These are phyloP conservation scores for Triglochin maritima DNA, from an alignment of 106 monocot species.

Conservation along the genomic window DNA sequence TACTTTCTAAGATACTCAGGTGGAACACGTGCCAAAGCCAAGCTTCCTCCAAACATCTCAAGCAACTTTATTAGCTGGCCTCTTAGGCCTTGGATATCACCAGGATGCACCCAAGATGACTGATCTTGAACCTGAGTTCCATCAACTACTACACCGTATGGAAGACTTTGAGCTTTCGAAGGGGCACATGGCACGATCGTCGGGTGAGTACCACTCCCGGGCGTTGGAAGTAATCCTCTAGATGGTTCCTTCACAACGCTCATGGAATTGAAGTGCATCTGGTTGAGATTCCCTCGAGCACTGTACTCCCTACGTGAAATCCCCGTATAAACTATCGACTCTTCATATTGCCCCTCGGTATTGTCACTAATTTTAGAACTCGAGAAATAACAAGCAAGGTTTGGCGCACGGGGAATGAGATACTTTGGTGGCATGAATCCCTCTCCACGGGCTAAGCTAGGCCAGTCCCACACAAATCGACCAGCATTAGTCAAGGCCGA, in stretches of 20 bases:
- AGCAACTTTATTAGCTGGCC: constrained; percentile 47
- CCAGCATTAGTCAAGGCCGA: constrained; percentile 76
- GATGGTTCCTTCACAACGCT: constrained; percentile 16
- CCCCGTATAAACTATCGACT: constrained; percentile 54
- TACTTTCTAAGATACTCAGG: constrained; percentile 56
- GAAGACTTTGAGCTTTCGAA: constrained; percentile 40
- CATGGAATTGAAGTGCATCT: constrained; percentile 18
- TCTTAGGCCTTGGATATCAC: constrained; percentile 74
- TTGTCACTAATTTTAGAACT: too few relatives aligned
- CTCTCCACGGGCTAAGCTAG: constrained; percentile 72
- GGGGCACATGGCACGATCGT: constrained; percentile 8
- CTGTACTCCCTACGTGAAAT: constrained; percentile 18
- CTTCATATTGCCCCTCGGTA: constrained; percentile 58
- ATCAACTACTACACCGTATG: constrained; percentile 15
- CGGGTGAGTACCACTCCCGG: constrained; percentile 14
- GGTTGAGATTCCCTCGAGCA: constrained; percentile 16
- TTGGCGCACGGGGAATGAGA: constrained; percentile 14
- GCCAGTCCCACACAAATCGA: constrained; percentile 92
- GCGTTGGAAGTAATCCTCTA: constrained; percentile 8
- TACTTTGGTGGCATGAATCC: constrained; percentile 58
- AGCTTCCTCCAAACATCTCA: constrained; percentile 59
- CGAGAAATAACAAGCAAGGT: not conserved
- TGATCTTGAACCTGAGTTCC: constrained; percentile 17
- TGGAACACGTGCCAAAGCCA: constrained; percentile 61
- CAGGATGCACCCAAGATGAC: constrained; percentile 53